Conservation (phyloP, 2,329 filamentous ascomycete species). For the Neopestalotiopsis rosae region DNA sequence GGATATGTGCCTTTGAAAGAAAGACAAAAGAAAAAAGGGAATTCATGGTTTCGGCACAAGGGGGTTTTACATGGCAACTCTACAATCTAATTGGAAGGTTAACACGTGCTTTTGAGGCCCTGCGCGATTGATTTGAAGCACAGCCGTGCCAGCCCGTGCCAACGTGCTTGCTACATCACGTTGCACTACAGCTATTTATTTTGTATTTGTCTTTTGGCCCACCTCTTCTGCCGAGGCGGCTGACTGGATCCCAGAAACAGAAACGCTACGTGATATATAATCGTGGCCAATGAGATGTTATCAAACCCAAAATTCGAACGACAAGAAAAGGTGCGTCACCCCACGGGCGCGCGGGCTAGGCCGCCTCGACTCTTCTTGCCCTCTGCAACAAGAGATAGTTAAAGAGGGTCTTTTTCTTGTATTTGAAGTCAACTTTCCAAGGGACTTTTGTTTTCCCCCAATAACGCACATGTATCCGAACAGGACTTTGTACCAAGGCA, state of each 20-base stretch:
- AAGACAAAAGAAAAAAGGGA: neutral
- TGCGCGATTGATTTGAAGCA: neutral
- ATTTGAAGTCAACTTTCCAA: too few species aligned
- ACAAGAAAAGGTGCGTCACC: neutral
- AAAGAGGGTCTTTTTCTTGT: neutral
- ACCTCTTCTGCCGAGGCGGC: neutral
- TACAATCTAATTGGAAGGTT: conserved; percentile 1
- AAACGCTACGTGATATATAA: neutral
- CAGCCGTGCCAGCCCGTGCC: neutral
- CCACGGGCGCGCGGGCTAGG: neutral
- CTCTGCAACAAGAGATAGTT: neutral
- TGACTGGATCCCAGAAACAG: neutral
- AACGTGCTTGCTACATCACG: neutral
- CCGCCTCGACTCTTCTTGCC: neutral
- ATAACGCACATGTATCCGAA: too few species aligned
- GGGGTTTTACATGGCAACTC: neutral
- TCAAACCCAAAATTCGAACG: neutral
- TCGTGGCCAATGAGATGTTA: neutral
- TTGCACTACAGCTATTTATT: neutral
- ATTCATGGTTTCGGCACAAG: neutral
- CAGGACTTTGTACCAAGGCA: too few species aligned
- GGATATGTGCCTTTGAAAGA: neutral
- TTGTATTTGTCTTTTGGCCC: too few species aligned
- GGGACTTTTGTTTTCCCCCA: too few species aligned
- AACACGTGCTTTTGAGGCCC: neutral